phyloP scores from a whole-genome alignment of 345 rosid species.

The Gossypium thurberi region DNA sequence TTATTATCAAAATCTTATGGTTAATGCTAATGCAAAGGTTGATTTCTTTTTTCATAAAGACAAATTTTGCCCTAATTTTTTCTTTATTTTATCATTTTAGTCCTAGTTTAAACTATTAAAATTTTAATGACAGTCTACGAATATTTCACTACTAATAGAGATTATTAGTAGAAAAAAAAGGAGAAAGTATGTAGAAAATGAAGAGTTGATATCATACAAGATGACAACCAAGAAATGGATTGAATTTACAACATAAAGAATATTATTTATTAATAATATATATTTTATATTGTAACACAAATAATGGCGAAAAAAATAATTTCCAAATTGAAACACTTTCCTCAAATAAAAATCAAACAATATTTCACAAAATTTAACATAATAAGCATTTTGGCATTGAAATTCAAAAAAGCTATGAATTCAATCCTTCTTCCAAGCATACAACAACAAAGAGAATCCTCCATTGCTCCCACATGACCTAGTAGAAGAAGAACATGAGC shows the following conservation, averaged over 20 bases:
- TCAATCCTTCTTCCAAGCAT: conserved; percentile 47
- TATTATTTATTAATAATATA: background rate
- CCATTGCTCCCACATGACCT: conserved; percentile 43
- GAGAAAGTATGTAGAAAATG: background rate
- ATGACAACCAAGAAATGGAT: background rate
- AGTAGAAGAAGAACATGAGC: conserved; percentile 49
- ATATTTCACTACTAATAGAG: too few species aligned
- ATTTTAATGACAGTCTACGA: too few species aligned
- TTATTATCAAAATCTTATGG: background rate
- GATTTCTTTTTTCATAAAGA: background rate
- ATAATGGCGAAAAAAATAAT: background rate
- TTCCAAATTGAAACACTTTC: background rate
- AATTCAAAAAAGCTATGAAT: background rate
- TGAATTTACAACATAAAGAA: background rate
- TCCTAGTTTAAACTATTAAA: too few species aligned
- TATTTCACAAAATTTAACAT: background rate
- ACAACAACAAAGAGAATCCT: conserved; percentile 46
- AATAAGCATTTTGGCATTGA: background rate
- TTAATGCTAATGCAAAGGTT: background rate
- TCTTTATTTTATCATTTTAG: too few species aligned
- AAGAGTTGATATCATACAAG: background rate
- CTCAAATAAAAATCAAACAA: conserved; percentile 2
- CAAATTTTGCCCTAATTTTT: too few species aligned
- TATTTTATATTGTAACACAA: background rate
- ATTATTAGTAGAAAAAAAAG: background rate